Evolutionary conservation across 768 basidiomycete species (phyloP).

Genomic region (Leucosporidium scottii): DNA sequence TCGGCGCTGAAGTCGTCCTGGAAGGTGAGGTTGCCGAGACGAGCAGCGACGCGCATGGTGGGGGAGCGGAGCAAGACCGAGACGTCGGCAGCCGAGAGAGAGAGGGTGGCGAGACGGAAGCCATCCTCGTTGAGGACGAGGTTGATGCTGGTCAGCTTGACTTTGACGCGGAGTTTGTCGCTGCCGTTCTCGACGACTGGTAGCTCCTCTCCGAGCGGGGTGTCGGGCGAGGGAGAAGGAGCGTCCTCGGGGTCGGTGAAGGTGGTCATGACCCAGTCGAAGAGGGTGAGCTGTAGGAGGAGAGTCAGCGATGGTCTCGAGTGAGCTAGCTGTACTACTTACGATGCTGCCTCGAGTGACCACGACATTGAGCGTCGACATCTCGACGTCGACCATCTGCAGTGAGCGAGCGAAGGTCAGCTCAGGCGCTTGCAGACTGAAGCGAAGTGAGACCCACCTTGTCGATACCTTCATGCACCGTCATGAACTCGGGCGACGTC

Average conservation of each 20-base stretch:
- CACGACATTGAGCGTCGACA: conserved; percentile 85
- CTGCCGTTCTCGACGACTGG: conserved; percentile 12
- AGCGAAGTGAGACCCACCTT: no score
- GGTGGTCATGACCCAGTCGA: conserved; percentile 96
- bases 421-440: no score
- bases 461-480: conserved; percentile 72
- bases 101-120: conserved; percentile 70
- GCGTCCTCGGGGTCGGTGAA: conserved; percentile 48
- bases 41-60: conserved; percentile 68
- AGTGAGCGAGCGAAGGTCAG: background rate
- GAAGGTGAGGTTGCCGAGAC: conserved; percentile 73
- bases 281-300: conserved; percentile 55
- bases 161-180: conserved; percentile 68
- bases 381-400: conserved; percentile 63
- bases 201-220: background rate
- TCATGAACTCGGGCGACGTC: conserved; percentile 75
- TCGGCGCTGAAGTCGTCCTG: conserved; percentile 50
- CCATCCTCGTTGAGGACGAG: conserved; percentile 66
- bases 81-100: conserved; percentile 83
- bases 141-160: conserved; percentile 59
- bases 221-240: conserved; percentile 10
- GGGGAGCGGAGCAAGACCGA: conserved; percentile 63
- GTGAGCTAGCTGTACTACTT: background rate
- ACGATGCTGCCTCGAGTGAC: conserved; percentile 79
- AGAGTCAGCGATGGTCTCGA: background rate